Evolutionary conservation across 441 rosid species (phyloP).

Genomic region (Aquilaria agallochum): DNA sequence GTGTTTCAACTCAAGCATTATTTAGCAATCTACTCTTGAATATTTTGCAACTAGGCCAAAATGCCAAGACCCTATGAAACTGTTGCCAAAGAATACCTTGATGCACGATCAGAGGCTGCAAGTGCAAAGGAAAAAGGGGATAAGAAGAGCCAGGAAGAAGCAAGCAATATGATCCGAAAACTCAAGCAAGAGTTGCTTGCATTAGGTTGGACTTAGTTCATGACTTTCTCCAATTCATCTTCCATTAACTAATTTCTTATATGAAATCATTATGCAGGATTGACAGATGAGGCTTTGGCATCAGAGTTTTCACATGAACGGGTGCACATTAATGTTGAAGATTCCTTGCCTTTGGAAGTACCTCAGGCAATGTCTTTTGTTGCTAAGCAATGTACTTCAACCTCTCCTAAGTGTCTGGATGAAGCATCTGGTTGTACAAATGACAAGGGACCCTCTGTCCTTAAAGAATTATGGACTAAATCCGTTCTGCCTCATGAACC

Average conservation of each 20-base stretch:
- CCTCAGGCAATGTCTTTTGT: slow-evolving; percentile 17
- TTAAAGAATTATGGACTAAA: slow-evolving; percentile 27
- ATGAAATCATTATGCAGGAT: slow-evolving; percentile 52
- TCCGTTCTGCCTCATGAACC: slow-evolving; percentile 23
- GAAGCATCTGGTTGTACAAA: slow-evolving; percentile 23
- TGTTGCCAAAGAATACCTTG: slow-evolving; percentile 63
- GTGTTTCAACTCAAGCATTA: slow-evolving; percentile 8
- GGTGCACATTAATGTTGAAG: slow-evolving; percentile 18
- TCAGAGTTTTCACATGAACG: slow-evolving; percentile 48
- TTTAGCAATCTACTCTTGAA: background rate
- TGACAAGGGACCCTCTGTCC: slow-evolving; percentile 29
- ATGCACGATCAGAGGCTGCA: slow-evolving; percentile 70
- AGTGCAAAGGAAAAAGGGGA: slow-evolving; percentile 74
- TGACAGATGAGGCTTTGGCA: slow-evolving; percentile 62
- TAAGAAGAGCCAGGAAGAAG: slow-evolving; percentile 65
- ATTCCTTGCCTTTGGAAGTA: slow-evolving; percentile 24
- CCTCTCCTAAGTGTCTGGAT: slow-evolving; percentile 20
- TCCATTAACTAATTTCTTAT: slow-evolving; percentile 21
- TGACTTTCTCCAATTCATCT: slow-evolving; percentile 13
- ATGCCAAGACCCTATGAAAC: slow-evolving; percentile 63
- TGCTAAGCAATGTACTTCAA: slow-evolving; percentile 20
- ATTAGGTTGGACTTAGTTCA: slow-evolving; percentile 46
- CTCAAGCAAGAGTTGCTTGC: slow-evolving; percentile 90
- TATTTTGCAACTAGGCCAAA: slow-evolving; percentile 32
- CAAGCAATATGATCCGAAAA: slow-evolving; percentile 61